Conservation (phyloP, 106 monocot genomes). For the Amphibolis antarctica region DNA sequence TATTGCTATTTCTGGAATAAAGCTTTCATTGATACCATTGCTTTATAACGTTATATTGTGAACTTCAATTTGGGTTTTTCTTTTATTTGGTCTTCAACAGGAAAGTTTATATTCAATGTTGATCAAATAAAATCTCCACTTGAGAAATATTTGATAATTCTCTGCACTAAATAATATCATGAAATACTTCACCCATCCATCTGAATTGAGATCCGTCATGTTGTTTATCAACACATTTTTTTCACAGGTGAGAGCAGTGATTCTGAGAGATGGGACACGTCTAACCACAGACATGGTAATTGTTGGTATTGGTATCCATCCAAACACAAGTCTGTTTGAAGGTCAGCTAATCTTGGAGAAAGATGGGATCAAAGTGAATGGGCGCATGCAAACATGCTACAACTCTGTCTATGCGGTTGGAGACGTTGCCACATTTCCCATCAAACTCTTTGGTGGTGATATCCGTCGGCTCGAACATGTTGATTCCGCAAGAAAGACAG, state of each 20-base stretch:
- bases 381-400: slow-evolving; percentile 76
- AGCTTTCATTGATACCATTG: too few species aligned
- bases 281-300: slow-evolving; percentile 78
- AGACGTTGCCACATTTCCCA: slow-evolving; percentile 86
- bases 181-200: neutral
- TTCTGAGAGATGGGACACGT: slow-evolving; percentile 68
- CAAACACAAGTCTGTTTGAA: slow-evolving; percentile 79
- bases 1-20: too few species aligned
- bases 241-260: slow-evolving; percentile 58
- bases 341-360: slow-evolving; percentile 66
- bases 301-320: slow-evolving; percentile 83
- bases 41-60: too few species aligned
- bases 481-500: slow-evolving; percentile 79
- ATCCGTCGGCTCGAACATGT: slow-evolving; percentile 85
- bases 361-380: slow-evolving; percentile 91
- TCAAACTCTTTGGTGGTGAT: slow-evolving; percentile 71
- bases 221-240: neutral
- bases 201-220: neutral
- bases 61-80: too few species aligned
- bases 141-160: too few species aligned
- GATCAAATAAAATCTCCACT: too few species aligned
- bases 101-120: too few species aligned
- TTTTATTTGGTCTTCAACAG: too few species aligned
- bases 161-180: too few species aligned
- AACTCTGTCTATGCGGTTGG: slow-evolving; percentile 81